phyloP scores from a whole-genome alignment of 2,329 filamentous ascomycete species.

The Corinectria fuckeliana region DNA sequence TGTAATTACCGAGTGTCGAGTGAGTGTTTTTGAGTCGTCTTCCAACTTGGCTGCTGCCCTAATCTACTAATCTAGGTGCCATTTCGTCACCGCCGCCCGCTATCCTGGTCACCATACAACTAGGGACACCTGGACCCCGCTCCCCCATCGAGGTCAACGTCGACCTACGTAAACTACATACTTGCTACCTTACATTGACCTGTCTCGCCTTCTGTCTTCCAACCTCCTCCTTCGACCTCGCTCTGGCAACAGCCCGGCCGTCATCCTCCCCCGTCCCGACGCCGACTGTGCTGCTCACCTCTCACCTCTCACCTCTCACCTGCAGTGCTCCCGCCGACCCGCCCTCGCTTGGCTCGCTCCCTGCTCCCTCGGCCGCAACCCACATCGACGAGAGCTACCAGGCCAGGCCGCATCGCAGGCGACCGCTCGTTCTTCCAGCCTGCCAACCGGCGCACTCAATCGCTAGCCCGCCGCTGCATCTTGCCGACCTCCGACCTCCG shows the following conservation, averaged over 20 bases:
- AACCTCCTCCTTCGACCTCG: not conserved
- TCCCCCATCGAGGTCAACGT: slow-evolving; percentile 26
- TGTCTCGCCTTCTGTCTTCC: not conserved
- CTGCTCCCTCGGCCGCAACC: slow-evolving; percentile 16
- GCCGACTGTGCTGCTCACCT: not conserved
- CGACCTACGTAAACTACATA: slow-evolving; percentile 16
- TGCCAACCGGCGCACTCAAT: slow-evolving; percentile 20
- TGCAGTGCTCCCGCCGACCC: slow-evolving; percentile 26
- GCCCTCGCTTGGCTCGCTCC: slow-evolving; percentile 26
- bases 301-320: slow-evolving; percentile 6
- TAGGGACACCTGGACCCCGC: slow-evolving; percentile 37
- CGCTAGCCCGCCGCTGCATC: slow-evolving; percentile 17
- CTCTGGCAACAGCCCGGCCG: not conserved
- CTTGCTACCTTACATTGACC: slow-evolving; percentile 13
- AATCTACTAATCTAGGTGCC: no score
- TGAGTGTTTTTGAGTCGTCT: not conserved
- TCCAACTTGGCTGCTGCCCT: no score
- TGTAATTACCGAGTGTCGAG: not conserved
- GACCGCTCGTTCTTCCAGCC: slow-evolving; percentile 32
- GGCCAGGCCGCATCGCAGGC: slow-evolving; percentile 43
- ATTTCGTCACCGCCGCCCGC: slow-evolving; percentile 40
- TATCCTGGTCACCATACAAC: slow-evolving; percentile 25
- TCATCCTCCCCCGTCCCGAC: not conserved
- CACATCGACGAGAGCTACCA: slow-evolving; percentile 27
- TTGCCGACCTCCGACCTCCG: slow-evolving; percentile 20